These are phyloP conservation scores for Magnolia changhungtana DNA, from an alignment of 164 flowering plant species.

Conservation along the genomic window DNA sequence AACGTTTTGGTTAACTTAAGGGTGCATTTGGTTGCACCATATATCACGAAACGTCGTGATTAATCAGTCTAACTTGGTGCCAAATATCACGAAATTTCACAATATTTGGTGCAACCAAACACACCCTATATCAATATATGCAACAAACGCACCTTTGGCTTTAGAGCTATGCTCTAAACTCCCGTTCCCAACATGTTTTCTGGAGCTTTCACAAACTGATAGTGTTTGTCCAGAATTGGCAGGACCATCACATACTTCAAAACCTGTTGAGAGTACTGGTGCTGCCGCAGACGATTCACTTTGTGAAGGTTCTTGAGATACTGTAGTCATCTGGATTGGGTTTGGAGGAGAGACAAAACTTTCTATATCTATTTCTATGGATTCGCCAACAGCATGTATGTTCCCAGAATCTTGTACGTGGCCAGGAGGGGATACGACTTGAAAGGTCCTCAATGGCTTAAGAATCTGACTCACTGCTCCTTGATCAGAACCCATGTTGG, in stretches of 20 bases:
- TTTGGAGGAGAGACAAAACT: constrained; percentile 37
- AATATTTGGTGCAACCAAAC: neutral
- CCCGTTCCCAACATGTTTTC: constrained; percentile 38
- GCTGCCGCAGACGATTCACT: constrained; percentile 82
- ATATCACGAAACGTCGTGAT: too few species aligned
- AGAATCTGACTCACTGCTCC: constrained; percentile 20
- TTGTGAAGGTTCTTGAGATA: constrained; percentile 65
- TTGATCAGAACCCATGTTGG: constrained; percentile 24
- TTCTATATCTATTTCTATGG: constrained; percentile 35
- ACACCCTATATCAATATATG: neutral
- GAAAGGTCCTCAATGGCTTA: constrained; percentile 24
- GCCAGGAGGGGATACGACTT: constrained; percentile 23
- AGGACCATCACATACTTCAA: constrained; percentile 70
- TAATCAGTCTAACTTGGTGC: too few species aligned
- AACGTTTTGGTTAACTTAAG: too few species aligned
- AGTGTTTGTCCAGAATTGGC: constrained; percentile 49
- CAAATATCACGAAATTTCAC: neutral
- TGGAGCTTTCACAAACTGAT: constrained; percentile 45
- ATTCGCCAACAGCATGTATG: constrained; percentile 34
- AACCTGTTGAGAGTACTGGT: constrained; percentile 50
- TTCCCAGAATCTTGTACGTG: constrained; percentile 27
- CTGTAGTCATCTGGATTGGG: constrained; percentile 33
- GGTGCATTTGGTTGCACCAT: neutral
- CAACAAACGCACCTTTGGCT: constrained; percentile 38
- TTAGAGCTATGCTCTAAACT: constrained; percentile 36